phyloP scores from a whole-genome alignment of 2,329 filamentous ascomycete genomes.

The Fusarium guadeloupense region DNA sequence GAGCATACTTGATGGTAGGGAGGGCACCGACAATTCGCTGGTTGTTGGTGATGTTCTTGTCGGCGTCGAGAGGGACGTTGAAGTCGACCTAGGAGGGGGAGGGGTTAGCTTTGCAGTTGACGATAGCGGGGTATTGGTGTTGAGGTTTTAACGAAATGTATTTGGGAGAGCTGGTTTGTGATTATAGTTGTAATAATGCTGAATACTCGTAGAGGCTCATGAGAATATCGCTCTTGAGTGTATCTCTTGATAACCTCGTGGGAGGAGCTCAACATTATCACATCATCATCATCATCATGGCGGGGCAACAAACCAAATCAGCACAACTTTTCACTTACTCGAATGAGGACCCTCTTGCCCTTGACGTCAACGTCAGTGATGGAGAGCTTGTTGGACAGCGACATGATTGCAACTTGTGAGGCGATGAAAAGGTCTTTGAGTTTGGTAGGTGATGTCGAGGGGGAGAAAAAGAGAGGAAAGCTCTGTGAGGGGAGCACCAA shows the following conservation, averaged over 20 bases:
- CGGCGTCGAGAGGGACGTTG: slow-evolving; percentile 94
- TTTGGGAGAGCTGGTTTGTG: not conserved
- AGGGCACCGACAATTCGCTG: slow-evolving; percentile 97
- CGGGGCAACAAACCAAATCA: slow-evolving; percentile 50
- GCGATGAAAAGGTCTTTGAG: not conserved
- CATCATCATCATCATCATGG: slow-evolving; percentile 39
- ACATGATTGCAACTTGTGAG: slow-evolving; percentile 70
- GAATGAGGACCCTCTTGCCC: slow-evolving; percentile 97
- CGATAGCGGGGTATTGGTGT: slow-evolving; percentile 13
- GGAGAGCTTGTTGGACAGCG: slow-evolving; percentile 97
- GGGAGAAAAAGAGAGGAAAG: slow-evolving; percentile 27
- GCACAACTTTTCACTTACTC: slow-evolving; percentile 67
- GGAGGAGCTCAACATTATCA: slow-evolving; percentile 19
- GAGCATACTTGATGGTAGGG: slow-evolving; percentile 93
- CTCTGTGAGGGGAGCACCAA: slow-evolving; percentile 26
- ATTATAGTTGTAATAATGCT: not conserved
- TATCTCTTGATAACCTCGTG: slow-evolving; percentile 14
- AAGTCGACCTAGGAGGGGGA: slow-evolving; percentile 82
- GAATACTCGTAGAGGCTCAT: not conserved
- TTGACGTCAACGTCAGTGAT: slow-evolving; percentile 97
- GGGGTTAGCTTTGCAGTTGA: slow-evolving; percentile 34
- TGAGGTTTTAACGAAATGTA: slow-evolving; percentile 2
- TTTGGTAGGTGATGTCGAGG: slow-evolving; percentile 33
- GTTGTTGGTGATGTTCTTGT: slow-evolving; percentile 96
- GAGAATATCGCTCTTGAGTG: not conserved